These are phyloP conservation scores for Nakaseomyces nivariensis DNA, from an alignment of 1,139 yeast species.

Conservation along the genomic window DNA sequence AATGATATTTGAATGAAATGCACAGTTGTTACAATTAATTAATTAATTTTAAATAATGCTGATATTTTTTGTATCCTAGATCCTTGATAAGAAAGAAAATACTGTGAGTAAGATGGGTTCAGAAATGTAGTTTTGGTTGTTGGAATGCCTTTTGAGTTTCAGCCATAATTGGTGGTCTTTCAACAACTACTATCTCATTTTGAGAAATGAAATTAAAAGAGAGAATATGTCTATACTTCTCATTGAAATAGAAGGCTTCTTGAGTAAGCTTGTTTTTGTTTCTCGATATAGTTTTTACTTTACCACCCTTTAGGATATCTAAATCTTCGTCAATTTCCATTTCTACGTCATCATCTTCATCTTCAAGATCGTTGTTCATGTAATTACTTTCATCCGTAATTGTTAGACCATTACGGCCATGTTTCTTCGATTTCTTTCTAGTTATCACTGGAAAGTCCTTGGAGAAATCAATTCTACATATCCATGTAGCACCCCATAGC, in stretches of 20 bases:
- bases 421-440: conserved; percentile 40
- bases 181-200: conserved; percentile 59
- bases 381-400: conserved; percentile 33
- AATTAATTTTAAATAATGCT: neutral
- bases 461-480: conserved; percentile 63
- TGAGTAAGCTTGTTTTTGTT: conserved; percentile 26
- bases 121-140: conserved; percentile 54
- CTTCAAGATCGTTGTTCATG: conserved; percentile 26
- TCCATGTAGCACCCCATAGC: conserved; percentile 86
- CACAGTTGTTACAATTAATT: neutral
- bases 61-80: neutral
- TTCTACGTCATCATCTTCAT: conserved; percentile 30
- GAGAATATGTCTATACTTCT: conserved; percentile 67
- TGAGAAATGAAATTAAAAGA: conserved; percentile 49
- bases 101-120: conserved; percentile 10
- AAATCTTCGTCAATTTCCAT: conserved; percentile 14
- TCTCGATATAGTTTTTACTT: conserved; percentile 25
- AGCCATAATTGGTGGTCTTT: conserved; percentile 52
- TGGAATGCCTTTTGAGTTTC: conserved; percentile 63
- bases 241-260: conserved; percentile 63
- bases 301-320: conserved; percentile 7
- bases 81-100: neutral
- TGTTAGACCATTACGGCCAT: conserved; percentile 54
- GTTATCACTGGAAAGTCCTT: conserved; percentile 43
- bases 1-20: neutral